Evolutionary conservation across 768 basidiomycete species (phyloP).

Genomic region (Hygrocybe coccinea): DNA sequence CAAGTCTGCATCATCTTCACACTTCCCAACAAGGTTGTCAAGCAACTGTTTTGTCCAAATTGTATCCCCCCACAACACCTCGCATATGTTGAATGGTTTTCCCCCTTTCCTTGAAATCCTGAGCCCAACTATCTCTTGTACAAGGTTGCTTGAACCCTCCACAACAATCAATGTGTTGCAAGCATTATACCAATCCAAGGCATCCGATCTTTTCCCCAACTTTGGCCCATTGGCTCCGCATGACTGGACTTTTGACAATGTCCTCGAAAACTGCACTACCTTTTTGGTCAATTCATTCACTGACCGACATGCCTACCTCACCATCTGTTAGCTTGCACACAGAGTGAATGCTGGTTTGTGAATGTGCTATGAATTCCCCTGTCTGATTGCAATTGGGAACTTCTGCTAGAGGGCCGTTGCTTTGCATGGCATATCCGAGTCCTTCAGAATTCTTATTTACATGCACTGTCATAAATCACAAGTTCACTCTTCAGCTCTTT

Average conservation of each 20-base stretch:
- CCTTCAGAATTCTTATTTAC: no score
- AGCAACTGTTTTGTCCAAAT: slow-evolving; percentile 2
- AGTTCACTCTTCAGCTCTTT: no score
- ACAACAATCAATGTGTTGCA: slow-evolving; percentile 9
- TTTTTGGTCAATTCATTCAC: slow-evolving; percentile 32
- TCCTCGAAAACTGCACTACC: slow-evolving; percentile 24
- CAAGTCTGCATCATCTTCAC: slow-evolving; percentile 23
- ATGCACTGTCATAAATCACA: no score
- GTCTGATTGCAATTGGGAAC: no score
- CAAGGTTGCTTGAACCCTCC: slow-evolving; percentile 14
- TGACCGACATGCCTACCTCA: slow-evolving; percentile 24
- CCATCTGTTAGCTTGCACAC: no score
- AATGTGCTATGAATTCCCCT: no score
- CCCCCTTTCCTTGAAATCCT: slow-evolving; percentile 6
- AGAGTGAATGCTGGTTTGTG: no score
- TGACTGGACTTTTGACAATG: slow-evolving; percentile 29
- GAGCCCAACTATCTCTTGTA: slow-evolving; percentile 23
- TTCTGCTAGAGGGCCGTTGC: no score
- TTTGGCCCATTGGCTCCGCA: slow-evolving; percentile 26
- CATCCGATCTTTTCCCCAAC: slow-evolving; percentile 29
- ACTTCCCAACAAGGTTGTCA: slow-evolving; percentile 5
- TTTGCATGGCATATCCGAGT: no score
- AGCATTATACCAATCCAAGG: slow-evolving; percentile 21
- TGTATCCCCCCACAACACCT: slow-evolving; percentile 13
- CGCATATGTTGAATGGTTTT: slow-evolving; percentile 30